Evolutionary conservation across 768 basidiomycete species (phyloP), one percentile per base, ranked within the genome.

Genomic region (Termitomyces heimii): DNA sequence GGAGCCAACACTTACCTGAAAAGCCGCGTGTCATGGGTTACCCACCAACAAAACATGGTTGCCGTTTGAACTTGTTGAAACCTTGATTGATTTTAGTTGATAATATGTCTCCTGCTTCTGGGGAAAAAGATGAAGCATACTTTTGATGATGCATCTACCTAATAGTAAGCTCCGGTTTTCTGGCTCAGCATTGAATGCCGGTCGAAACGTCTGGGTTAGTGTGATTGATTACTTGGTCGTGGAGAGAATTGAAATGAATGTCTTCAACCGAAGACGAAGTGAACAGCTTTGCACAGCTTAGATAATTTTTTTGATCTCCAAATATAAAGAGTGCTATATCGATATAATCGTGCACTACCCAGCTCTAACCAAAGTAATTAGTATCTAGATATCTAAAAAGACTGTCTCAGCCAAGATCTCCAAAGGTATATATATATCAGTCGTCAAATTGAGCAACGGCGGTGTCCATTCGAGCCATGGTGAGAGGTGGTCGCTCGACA

Each of bases 211-310:
- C 14, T 28, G 5, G 29, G 29, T 29, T 5, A 16, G 6, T 8
- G 14, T 22, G 22, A 22, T 29, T 47, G n/a, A 49, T 34, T 13
- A 37, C 18, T n/a, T 53, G 4, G 9, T 32, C 16, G 3, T 22
- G 8, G 20, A 9, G 28, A 31, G 24, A 44, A 18, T 22, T 31
- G 42, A 18, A 26, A 43, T 54, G 53, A 22, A 43, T n/a, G 1
- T 20, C 16, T 12, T 46, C 35, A 20, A 46, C 58, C 14, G 44
- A 46, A 10, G 20, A n/a, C 10, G 37, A 26, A 39, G 8, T 42
- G 54, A 34, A 60, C 50, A 56, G 54, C 37, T 46, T 60, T 53
- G 31, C 54, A 60, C 54, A 49, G 48, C 48, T 49, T 34, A 14
- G 22, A 34, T 5, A 49, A 49, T 29, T 28, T 49, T n/a, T 28